phyloP scores from a whole-genome alignment of 129 eudicot species.

The Tagetes erecta region DNA sequence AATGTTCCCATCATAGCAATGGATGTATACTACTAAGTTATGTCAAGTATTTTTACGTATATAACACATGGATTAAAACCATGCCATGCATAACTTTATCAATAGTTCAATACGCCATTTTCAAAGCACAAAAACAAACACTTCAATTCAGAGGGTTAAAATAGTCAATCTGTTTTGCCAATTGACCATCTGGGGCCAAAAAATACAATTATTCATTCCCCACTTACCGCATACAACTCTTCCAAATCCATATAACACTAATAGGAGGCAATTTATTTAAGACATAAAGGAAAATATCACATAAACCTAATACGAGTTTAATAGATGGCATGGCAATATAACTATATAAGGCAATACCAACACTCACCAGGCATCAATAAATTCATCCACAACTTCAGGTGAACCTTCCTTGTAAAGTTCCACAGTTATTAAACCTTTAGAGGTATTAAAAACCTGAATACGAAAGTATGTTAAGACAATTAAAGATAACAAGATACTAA shows the following conservation, averaged over 20 bases:
- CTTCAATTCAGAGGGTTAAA: neutral
- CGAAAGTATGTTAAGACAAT: conserved; percentile 11
- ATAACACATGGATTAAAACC: neutral
- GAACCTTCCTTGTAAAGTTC: conserved; percentile 95
- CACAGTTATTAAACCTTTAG: conserved; percentile 80
- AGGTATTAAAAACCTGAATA: conserved; percentile 70
- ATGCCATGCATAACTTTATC: neutral
- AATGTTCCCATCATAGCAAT: neutral
- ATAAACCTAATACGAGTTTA: neutral
- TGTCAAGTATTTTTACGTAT: neutral
- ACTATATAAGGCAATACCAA: conserved; percentile 17
- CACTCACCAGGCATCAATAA: conserved; percentile 72
- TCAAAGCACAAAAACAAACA: neutral
- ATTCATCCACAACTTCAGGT: conserved; percentile 82
- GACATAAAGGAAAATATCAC: neutral
- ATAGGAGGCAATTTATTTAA: neutral
- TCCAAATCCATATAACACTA: neutral
- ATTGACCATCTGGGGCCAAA: neutral
- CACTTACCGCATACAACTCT: neutral
- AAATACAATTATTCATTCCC: neutral
- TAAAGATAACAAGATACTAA: conserved; percentile 6
- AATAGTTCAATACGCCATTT: neutral
- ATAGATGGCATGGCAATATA: conserved; percentile 9
- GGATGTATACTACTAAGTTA: neutral
- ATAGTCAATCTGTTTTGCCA: neutral